phyloP scores from a whole-genome alignment of 1,284 basidiomycete genomes.

The Ceratobasidium theobromae region DNA sequence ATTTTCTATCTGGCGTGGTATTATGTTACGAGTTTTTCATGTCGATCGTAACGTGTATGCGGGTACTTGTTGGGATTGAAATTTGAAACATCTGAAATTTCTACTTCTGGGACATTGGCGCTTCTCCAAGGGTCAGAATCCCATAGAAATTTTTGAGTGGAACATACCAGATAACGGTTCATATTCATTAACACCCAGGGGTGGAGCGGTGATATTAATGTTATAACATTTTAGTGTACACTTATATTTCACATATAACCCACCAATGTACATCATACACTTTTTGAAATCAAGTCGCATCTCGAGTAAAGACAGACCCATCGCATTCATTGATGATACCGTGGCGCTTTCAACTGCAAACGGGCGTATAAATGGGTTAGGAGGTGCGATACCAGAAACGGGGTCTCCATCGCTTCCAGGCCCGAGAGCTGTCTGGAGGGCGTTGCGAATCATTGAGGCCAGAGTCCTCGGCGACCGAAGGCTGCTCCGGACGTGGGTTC shows the following conservation, averaged over 20 bases:
- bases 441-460: background rate
- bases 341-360: background rate
- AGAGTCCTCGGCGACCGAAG: background rate
- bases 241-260: background rate
- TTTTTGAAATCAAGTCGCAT: background rate
- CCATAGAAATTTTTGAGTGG: too few species aligned
- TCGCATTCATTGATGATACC: background rate
- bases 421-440: background rate
- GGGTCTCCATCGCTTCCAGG: constrained; percentile 13
- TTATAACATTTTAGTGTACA: constrained; percentile 16
- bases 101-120: background rate
- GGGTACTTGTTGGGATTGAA: constrained; percentile 8
- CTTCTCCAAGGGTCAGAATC: too few species aligned
- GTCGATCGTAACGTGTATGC: constrained; percentile 5
- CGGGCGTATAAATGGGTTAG: background rate
- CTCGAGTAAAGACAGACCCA: background rate
- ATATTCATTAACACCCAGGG: constrained; percentile 7
- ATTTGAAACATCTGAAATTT: background rate
- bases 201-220: background rate
- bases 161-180: background rate
- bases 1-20: background rate
- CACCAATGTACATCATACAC: constrained; percentile 12
- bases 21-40: background rate
- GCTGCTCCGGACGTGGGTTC: background rate
- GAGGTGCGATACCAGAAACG: constrained; percentile 16